Evolutionary conservation across 192 early-diverging fungal genomes (phyloP).

Genomic region (Polychytrium aggregatum): DNA sequence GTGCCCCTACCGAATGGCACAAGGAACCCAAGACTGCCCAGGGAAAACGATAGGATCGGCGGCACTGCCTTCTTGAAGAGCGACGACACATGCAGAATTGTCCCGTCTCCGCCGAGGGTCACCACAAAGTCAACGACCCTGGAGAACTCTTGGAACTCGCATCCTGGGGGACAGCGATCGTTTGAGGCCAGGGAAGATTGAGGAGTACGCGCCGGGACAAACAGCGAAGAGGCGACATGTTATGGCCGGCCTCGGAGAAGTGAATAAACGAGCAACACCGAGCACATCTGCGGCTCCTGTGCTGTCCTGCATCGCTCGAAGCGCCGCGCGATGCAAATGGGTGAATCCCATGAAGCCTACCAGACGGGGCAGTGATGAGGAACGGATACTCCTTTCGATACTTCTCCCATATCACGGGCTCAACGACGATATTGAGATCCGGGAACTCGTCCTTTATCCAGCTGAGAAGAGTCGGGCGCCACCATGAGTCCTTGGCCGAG

Average conservation of each 20-base stretch:
- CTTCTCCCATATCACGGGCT: no score
- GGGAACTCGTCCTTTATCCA: conserved; percentile 62
- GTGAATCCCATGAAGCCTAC: no score
- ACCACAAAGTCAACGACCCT: conserved; percentile 66
- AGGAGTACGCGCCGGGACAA: background rate
- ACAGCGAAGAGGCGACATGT: conserved; percentile 1
- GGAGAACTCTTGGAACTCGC: background rate
- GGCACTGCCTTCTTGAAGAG: conserved; percentile 66
- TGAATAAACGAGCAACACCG: background rate
- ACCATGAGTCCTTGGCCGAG: background rate
- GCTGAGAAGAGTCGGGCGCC: conserved; percentile 2
- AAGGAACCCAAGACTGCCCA: conserved; percentile 88
- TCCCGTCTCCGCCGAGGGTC: conserved; percentile 91
- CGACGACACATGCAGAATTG: conserved; percentile 75
- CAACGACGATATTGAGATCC: conserved; percentile 54
- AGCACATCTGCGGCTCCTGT: no score
- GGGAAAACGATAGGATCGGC: conserved; percentile 85
- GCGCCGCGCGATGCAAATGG: no score
- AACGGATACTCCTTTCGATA: no score
- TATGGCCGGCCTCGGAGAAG: background rate
- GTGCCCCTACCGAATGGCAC: conserved; percentile 57
- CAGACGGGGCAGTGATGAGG: no score
- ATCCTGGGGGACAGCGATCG: background rate
- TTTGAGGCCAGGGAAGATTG: background rate
- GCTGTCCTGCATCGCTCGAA: conserved; percentile 39